Evolutionary conservation across 208 protist species (phyloP).

Genomic region (Trypanosoma melophagium): DNA sequence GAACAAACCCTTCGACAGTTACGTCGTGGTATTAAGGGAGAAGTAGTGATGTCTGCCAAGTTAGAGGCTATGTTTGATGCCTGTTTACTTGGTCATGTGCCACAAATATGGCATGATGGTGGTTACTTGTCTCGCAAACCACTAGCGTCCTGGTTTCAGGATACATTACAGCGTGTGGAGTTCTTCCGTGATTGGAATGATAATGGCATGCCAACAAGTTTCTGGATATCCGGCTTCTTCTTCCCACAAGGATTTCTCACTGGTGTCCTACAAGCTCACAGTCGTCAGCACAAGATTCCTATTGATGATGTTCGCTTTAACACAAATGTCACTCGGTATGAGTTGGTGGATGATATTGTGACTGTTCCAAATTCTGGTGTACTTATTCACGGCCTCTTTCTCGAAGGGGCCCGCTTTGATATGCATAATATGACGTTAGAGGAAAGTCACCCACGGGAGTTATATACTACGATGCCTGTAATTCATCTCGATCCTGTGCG

Average conservation of each 20-base stretch:
- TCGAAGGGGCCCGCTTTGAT: slow-evolving; percentile 89
- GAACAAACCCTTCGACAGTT: slow-evolving; percentile 69
- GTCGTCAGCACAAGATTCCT: slow-evolving; percentile 80
- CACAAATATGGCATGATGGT: slow-evolving; percentile 85
- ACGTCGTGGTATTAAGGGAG: slow-evolving; percentile 83
- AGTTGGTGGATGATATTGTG: slow-evolving; percentile 70
- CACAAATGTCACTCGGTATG: slow-evolving; percentile 80
- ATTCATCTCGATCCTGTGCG: slow-evolving; percentile 90
- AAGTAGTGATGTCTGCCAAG: slow-evolving; percentile 90
- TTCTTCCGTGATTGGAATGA: slow-evolving; percentile 96
- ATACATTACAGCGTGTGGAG: slow-evolving; percentile 89
- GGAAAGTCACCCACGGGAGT: slow-evolving; percentile 83
- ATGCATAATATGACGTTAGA: slow-evolving; percentile 38
- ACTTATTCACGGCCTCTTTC: slow-evolving; percentile 91
- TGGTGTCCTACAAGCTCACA: slow-evolving; percentile 91
- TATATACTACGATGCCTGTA: slow-evolving; percentile 86
- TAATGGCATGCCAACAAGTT: slow-evolving; percentile 87
- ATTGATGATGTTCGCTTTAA: slow-evolving; percentile 92
- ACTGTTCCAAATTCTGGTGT: slow-evolving; percentile 69
- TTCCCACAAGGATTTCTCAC: slow-evolving; percentile 97
- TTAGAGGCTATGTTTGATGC: slow-evolving; percentile 91
- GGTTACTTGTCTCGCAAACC: slow-evolving; percentile 96
- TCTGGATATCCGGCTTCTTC: slow-evolving; percentile 98
- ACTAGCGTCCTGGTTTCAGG: slow-evolving; percentile 94
- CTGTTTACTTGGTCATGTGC: slow-evolving; percentile 91